Base-by-base conservation (phyloP, 192 early-diverging fungal species). In the Lunasporangiospora selenospora region DNA sequence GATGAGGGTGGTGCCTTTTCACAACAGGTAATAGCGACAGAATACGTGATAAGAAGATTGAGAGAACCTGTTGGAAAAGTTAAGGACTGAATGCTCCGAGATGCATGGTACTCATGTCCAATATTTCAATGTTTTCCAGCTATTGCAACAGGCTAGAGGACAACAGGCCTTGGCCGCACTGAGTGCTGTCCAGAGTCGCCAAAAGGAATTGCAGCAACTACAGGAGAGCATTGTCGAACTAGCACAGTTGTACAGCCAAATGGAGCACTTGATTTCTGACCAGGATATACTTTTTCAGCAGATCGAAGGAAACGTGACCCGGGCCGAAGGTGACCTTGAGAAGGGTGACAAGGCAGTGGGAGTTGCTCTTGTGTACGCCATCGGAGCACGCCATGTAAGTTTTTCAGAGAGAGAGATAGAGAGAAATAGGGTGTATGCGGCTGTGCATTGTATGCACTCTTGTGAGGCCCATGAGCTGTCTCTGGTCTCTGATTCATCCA, bases 161-260 rank as follows among this genome's bases (percentile, higher is more conserved):
- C 67, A 71, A 16, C 67, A 71, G 23, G 67, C 67, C 21, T 12
- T 38, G 15, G 32, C 51, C 4, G 61, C 69, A 16, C 29, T 70
- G 51, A 70, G 58, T 41, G 36, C 45, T 43, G 69, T 73, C 27
- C 69, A 73, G 27, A 50, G 31, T 13, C 69, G 69, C 33, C 69
- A 73, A 4, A 45, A 55, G 1, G 69, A 73, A 52, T 24, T 73
- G n/a, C 53, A 63, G 2, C 39, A 26, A 4, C 43, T 73, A 1
- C 69, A 73, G 40, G 44, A 73, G 37, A 73, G 61, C 19, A 30
- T 73, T 4, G 42, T 73, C 13, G 69, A 73, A n/a, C 16, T 73
- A 5, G 42, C 58, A 0, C 48, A 73, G 10, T 24, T 73, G 15
- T 73, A 39, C 36, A 58, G 47, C 11, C 69, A 73, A 34, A 24